Base-by-base conservation (phyloP, 75 land plant species). In the Picea glauca region DNA sequence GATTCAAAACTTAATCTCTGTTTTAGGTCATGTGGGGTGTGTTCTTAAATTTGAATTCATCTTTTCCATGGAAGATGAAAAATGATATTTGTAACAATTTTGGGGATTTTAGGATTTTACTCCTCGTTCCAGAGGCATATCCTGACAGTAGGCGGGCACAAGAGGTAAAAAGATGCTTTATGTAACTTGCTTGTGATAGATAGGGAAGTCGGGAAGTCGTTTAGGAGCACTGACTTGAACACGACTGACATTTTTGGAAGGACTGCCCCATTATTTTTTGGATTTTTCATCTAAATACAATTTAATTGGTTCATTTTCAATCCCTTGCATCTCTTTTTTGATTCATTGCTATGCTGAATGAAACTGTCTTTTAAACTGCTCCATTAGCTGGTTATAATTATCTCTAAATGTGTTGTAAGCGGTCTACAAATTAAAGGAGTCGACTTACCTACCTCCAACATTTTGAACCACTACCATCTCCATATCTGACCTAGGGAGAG, bases 221-320 rank as follows among this genome's bases (percentile, higher is more conserved):
- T 40, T 70, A 70, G 73, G n/a, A n/a, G 50, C 23, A 5, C 8
- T 2, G 73, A n/a, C 23, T 21, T n/a, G 2, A n/a, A 70, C 33
- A 46, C 5, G 73, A 70, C 73, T 70, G 54, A 6, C 73, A 43
- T 70, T 70, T 40, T 70, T 38, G 73, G 73, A 70, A 70, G 21
- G 20, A 40, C 21, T 70, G 17, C 40, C 54, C 23, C 20, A 40
- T 70, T 70, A 70, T 70, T 70, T 40, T 40, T 70, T 70, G 23
- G 73, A 70, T 43, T 40, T 38, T 70, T 6, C 21, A n/a, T 70
- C 54, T n/a, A 46, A 18, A 70, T 67, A 67, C 18, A 67, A 2
- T 35, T 1, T 35, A 67, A 43, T 33, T 43, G 32, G n/a, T 70
- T 46, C 20, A 20, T 70, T 70, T 40, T 8, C 20, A 65, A 0